Evolutionary conservation across 352 stramenopile genomes (phyloP).

Genomic region (Pilasporangium apinafurcum): DNA sequence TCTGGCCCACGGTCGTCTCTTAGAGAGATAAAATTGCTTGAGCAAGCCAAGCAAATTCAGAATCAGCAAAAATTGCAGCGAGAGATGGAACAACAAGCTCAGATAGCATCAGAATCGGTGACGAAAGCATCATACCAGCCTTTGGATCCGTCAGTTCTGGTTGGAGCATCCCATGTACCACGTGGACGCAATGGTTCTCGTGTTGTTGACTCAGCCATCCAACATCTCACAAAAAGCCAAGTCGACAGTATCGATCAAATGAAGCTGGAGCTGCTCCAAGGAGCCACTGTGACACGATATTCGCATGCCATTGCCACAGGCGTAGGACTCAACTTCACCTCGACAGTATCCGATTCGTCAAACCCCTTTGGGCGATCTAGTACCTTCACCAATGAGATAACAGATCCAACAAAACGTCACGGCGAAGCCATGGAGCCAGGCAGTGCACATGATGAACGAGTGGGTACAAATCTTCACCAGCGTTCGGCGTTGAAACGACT

Average conservation of each 20-base stretch:
- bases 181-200: constrained; percentile 47
- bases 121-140: constrained; percentile 31
- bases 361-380: constrained; percentile 66
- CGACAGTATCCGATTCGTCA: constrained; percentile 34
- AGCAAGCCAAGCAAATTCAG: constrained; percentile 29
- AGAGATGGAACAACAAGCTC: constrained; percentile 14
- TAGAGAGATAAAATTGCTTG: constrained; percentile 32
- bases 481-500: constrained; percentile 50
- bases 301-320: constrained; percentile 59
- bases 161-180: constrained; percentile 28
- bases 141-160: constrained; percentile 21
- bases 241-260: constrained; percentile 74
- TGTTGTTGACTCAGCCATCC: constrained; percentile 37
- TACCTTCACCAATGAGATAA: constrained; percentile 70
- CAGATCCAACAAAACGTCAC: constrained; percentile 51
- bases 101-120: constrained; percentile 12
- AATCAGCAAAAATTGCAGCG: constrained; percentile 21
- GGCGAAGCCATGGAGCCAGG: constrained; percentile 65
- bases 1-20: constrained; percentile 33
- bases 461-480: constrained; percentile 53
- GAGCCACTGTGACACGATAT: constrained; percentile 48
- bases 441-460: constrained; percentile 31
- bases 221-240: constrained; percentile 53
- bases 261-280: constrained; percentile 46
- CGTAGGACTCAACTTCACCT: constrained; percentile 43